phyloP scores from a whole-genome alignment of 1,284 basidiomycete species.

The Flammula alnicola region DNA sequence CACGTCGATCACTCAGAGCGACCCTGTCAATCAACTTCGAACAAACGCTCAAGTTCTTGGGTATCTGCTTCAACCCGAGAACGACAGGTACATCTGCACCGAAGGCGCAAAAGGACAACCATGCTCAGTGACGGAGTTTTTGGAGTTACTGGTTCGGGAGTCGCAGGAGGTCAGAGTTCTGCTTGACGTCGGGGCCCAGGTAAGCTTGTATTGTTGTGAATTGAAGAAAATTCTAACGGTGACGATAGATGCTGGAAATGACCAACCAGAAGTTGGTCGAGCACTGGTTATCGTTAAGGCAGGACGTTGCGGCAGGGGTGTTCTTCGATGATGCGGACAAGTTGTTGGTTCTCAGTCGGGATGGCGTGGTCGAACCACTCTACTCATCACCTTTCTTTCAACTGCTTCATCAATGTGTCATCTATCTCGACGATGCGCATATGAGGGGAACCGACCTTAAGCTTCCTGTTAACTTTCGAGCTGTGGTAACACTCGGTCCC shows the following conservation, averaged over 20 bases:
- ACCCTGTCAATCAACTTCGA: slow-evolving; percentile 45
- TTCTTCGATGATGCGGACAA: slow-evolving; percentile 53
- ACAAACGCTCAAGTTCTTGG: slow-evolving; percentile 56
- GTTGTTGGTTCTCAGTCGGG: slow-evolving; percentile 44
- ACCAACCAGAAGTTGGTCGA: slow-evolving; percentile 45
- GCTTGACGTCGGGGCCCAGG: slow-evolving; percentile 63
- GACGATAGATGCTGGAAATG: slow-evolving; percentile 44
- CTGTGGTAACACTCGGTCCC: slow-evolving; percentile 57
- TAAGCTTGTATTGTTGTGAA: slow-evolving; percentile 25
- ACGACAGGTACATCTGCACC: slow-evolving; percentile 41
- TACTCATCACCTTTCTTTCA: slow-evolving; percentile 46
- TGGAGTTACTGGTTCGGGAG: slow-evolving; percentile 39
- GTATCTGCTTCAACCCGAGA: slow-evolving; percentile 49
- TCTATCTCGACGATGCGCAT: slow-evolving; percentile 64
- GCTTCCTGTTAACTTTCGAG: slow-evolving; percentile 46
- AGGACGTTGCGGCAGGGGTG: slow-evolving; percentile 43
- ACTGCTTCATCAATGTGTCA: slow-evolving; percentile 47
- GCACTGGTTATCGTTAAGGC: slow-evolving; percentile 43
- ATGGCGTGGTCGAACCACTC: slow-evolving; percentile 44
- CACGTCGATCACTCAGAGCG: slow-evolving; percentile 46
- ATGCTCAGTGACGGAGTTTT: slow-evolving; percentile 35
- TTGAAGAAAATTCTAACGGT: neutral
- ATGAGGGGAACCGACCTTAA: slow-evolving; percentile 62
- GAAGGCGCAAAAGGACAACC: slow-evolving; percentile 25
- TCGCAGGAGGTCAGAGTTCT: slow-evolving; percentile 45